phyloP scores from a whole-genome alignment of 192 early-diverging fungal genomes.

The Backusella morwellensis region DNA sequence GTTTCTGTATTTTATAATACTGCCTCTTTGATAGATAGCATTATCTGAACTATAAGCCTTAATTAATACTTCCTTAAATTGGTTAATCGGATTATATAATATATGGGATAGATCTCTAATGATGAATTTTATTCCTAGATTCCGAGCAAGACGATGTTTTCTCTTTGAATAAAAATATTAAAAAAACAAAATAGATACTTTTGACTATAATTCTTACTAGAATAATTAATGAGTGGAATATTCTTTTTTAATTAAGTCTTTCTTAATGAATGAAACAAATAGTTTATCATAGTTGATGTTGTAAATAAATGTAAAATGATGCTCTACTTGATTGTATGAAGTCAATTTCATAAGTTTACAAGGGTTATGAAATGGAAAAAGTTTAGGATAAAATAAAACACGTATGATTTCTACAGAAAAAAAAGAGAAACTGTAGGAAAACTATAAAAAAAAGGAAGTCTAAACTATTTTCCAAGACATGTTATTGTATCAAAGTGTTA shows the following conservation, averaged over 20 bases:
- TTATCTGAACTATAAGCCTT: not conserved
- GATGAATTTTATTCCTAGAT: not conserved
- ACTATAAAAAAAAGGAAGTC: not conserved
- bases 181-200: not conserved
- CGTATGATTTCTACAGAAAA: not conserved
- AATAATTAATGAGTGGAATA: not conserved
- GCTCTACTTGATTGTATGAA: not conserved
- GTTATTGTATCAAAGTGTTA: not conserved
- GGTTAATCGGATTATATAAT: not conserved
- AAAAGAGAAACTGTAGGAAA: not conserved
- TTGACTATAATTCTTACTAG: not conserved
- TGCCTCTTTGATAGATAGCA: not conserved
- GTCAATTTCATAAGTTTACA: not conserved
- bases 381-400: not conserved
- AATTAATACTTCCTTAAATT: not conserved
- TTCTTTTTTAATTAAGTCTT: not conserved
- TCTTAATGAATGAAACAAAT: not conserved
- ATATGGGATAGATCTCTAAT: not conserved
- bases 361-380: not conserved
- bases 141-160: not conserved
- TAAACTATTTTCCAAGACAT: not conserved
- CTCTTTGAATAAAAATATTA: not conserved
- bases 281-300: not conserved
- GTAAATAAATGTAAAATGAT: not conserved
- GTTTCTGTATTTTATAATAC: not conserved